Conservation (phyloP, 139 green algal species). For the Eudorina sp. region DNA sequence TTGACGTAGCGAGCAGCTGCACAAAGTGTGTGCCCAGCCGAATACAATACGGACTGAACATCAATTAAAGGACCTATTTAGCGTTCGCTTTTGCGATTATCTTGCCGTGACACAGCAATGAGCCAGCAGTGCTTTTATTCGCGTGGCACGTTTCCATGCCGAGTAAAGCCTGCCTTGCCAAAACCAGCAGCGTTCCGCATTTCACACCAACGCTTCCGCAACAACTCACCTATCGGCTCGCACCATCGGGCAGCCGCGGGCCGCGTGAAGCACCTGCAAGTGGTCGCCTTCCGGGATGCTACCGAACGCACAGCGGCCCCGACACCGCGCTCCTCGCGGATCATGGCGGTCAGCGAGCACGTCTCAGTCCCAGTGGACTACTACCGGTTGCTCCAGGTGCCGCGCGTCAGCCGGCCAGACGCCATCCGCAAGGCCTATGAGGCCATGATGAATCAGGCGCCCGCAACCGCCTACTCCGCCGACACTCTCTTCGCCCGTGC, state of each 20-base stretch:
- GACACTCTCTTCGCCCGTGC: slow-evolving; percentile 58
- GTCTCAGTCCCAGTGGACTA: slow-evolving; percentile 22
- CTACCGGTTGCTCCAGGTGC: slow-evolving; percentile 39
- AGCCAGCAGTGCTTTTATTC: too few species aligned
- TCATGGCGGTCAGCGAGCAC: slow-evolving; percentile 17
- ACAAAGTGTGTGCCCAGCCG: too few species aligned
- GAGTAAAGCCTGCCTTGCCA: too few species aligned
- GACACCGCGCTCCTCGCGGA: neutral
- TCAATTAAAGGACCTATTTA: too few species aligned
- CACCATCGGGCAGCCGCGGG: neutral
- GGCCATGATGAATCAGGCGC: neutral
- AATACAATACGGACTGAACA: too few species aligned
- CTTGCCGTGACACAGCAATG: too few species aligned
- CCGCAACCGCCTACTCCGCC: slow-evolving; percentile 33
- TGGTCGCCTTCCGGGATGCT: slow-evolving; percentile 1
- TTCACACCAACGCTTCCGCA: neutral
- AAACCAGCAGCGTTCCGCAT: neutral
- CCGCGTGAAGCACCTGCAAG: neutral
- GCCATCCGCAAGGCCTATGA: slow-evolving; percentile 44
- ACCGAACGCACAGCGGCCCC: neutral
- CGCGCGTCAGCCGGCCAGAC: slow-evolving; percentile 7
- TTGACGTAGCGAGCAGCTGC: too few species aligned
- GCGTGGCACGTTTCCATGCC: too few species aligned
- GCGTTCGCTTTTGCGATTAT: too few species aligned
- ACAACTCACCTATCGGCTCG: too few species aligned